Evolutionary conservation across 257 asterid species (phyloP).

Genomic region (Scutellaria galericulata): DNA sequence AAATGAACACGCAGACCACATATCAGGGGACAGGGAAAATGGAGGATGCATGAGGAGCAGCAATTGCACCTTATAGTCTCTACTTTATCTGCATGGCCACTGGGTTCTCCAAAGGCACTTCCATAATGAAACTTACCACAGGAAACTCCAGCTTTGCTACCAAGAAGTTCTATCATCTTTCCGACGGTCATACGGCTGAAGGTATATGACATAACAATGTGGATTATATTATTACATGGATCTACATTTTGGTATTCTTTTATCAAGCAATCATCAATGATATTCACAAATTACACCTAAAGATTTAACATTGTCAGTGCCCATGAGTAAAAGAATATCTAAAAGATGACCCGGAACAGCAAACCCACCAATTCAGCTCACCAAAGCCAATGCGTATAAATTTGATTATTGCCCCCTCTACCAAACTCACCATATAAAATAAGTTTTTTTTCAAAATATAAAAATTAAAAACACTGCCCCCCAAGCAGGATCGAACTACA

Average conservation of each 20-base stretch:
- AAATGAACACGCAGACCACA: slow-evolving; percentile 27
- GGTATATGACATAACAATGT: slow-evolving; percentile 32
- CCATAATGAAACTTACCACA: slow-evolving; percentile 97
- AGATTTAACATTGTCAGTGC: slow-evolving; percentile 12
- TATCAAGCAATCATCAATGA: slow-evolving; percentile 15
- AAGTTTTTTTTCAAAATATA: no score
- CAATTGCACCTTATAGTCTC: slow-evolving; percentile 76
- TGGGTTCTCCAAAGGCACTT: slow-evolving; percentile 97
- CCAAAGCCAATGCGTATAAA: not conserved
- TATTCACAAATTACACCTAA: not conserved
- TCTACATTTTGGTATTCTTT: not conserved
- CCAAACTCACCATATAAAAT: slow-evolving; percentile 10
- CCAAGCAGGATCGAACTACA: no score
- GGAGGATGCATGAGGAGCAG: not conserved
- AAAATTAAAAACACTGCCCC: no score
- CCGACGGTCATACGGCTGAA: slow-evolving; percentile 99
- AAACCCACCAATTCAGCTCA: slow-evolving; percentile 9
- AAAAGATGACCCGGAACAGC: not conserved
- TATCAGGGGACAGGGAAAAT: slow-evolving; percentile 26
- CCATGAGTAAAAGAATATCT: not conserved
- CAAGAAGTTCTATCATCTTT: slow-evolving; percentile 96
- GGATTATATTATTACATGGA: slow-evolving; percentile 30
- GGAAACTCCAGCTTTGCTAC: slow-evolving; percentile 98
- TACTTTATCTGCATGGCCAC: slow-evolving; percentile 96
- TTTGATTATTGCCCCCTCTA: not conserved